Conservation (phyloP, 495 filamentous ascomycete species). For the Aspergillus mulundensis region DNA sequence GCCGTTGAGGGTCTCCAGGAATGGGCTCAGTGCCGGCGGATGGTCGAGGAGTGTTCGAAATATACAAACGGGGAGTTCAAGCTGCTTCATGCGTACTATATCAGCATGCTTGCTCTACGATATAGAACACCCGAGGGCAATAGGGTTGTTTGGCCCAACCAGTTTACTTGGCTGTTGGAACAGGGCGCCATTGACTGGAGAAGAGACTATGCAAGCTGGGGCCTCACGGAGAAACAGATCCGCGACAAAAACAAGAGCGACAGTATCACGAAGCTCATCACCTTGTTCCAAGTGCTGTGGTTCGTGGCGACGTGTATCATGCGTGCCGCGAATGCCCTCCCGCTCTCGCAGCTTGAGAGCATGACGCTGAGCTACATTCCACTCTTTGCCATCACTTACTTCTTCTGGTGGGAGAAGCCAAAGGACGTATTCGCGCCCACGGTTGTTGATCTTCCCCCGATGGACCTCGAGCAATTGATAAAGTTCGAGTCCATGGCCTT, state of each 20-base stretch:
- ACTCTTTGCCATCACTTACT: constrained; percentile 29
- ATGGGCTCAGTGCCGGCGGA: constrained; percentile 30
- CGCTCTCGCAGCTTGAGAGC: constrained; percentile 30
- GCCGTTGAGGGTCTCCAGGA: constrained; percentile 37
- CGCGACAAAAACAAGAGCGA: constrained; percentile 36
- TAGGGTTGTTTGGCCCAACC: no score
- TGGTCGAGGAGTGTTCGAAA: constrained; percentile 16
- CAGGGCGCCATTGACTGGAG: neutral
- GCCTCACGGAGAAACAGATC: constrained; percentile 19
- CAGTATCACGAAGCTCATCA: constrained; percentile 28
- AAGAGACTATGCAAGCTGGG: constrained; percentile 30
- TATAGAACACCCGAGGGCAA: constrained; percentile 17
- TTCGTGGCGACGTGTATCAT: constrained; percentile 31
- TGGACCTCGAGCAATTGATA: constrained; percentile 20
- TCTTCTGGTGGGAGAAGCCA: constrained; percentile 38
- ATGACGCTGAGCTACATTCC: constrained; percentile 37
- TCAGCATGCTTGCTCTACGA: constrained; percentile 33
- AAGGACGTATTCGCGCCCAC: constrained; percentile 29
- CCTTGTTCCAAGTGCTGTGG: constrained; percentile 28
- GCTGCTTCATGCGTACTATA: constrained; percentile 14
- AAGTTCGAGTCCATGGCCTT: constrained; percentile 20
- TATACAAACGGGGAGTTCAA: no score
- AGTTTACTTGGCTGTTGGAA: no score
- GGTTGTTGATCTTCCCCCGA: constrained; percentile 27
- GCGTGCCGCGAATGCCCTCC: constrained; percentile 25